phyloP scores from a whole-genome alignment of 2,329 filamentous ascomycete species.

The Endoconidiophora polonica region DNA sequence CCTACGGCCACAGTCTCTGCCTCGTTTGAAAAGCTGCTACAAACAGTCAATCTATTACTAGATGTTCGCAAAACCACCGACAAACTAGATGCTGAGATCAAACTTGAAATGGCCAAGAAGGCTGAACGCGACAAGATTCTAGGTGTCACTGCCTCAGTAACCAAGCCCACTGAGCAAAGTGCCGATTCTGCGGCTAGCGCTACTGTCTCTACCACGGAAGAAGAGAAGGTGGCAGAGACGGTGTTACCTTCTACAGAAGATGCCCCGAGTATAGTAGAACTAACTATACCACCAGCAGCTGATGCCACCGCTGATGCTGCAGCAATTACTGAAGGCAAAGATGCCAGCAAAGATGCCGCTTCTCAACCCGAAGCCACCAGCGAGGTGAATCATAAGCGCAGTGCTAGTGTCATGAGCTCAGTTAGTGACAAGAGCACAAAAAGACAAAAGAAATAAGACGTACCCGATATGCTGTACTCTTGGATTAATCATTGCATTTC shows the following conservation, averaged over 20 bases:
- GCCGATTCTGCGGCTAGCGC: constrained; percentile 10
- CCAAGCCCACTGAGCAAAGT: constrained; percentile 6
- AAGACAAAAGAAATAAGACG: constrained; percentile 36
- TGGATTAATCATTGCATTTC: not conserved
- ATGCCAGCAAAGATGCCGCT: constrained; percentile 17
- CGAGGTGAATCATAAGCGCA: constrained; percentile 46
- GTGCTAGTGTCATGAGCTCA: constrained; percentile 63
- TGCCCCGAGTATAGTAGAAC: too few relatives aligned
- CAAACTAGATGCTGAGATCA: constrained; percentile 58
- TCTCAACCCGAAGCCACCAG: constrained; percentile 22
- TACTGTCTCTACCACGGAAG: constrained; percentile 11
- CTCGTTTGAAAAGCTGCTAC: constrained; percentile 54
- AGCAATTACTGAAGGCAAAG: constrained; percentile 20
- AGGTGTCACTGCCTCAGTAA: constrained; percentile 5
- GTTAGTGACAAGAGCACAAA: constrained; percentile 47
- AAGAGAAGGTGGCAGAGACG: constrained; percentile 4
- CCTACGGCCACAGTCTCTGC: constrained; percentile 56
- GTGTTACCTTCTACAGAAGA: too few relatives aligned
- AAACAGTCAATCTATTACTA: constrained; percentile 50
- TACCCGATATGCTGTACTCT: not conserved
- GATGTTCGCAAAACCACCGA: constrained; percentile 60
- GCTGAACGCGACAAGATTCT: constrained; percentile 30
- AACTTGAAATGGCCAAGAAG: constrained; percentile 40
- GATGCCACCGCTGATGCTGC: constrained; percentile 15
- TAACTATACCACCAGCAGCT: too few relatives aligned